A percentile compares a stretch with the other conserved stretches of the same genome.
These are phyloP conservation scores for Avena insularis DNA, from an alignment of 176 grass and related monocot species.

Conservation along the genomic window DNA sequence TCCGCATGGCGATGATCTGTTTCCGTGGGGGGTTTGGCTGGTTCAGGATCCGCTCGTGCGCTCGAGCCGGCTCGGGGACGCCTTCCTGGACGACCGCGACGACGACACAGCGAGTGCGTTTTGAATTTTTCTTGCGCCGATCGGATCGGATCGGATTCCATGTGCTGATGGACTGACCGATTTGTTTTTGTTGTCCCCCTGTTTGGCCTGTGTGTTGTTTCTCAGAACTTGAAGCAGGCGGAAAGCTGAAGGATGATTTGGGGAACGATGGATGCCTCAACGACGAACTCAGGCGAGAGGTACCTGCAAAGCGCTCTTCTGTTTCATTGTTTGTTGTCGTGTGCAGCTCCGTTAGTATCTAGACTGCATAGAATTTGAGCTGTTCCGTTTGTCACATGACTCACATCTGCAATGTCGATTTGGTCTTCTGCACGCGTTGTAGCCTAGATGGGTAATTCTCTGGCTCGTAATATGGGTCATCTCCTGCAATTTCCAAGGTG, in stretches of 20 bases:
- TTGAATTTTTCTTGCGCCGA: not conserved
- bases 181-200: not conserved
- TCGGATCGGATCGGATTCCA: not conserved
- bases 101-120: conserved; percentile 13
- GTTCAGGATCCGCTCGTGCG: conserved; percentile 54
- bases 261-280: conserved; percentile 27
- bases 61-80: conserved; percentile 39
- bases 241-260: not conserved
- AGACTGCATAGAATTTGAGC: no score
- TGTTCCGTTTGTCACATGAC: not conserved
- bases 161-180: not conserved
- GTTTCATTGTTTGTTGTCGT: not conserved
- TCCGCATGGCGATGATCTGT: not conserved
- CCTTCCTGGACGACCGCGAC: conserved; percentile 48
- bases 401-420: not conserved
- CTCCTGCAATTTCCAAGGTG: not conserved
- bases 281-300: conserved; percentile 69
- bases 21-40: not conserved
- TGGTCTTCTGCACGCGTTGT: not conserved
- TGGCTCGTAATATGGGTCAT: not conserved
- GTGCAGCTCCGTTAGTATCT: no score
- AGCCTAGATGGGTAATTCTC: not conserved
- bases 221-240: conserved; percentile 24
- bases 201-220: not conserved
- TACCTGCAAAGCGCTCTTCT: not conserved